Base-by-base conservation (phyloP, 1,284 basidiomycete genomes). In the Heliocybe sulcata region DNA sequence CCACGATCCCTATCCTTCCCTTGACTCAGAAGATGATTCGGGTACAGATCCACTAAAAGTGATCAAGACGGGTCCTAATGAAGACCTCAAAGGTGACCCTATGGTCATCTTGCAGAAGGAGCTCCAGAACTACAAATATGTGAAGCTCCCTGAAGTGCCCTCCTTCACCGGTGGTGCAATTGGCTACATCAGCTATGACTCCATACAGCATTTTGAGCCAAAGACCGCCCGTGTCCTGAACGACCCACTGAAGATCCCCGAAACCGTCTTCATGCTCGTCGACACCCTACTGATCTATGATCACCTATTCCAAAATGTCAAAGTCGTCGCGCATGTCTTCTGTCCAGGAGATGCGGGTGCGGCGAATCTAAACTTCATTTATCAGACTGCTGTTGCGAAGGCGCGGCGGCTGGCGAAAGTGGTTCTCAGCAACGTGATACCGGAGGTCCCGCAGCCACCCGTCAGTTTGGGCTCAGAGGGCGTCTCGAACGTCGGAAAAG, bases 141-240 rank as follows among this genome's bases (percentile, higher is more conserved):
- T 97, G 67, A 87, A 89, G 67, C 83, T 98, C 14, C 93, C 93
- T 4, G 90, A 94, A 68, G 79, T 98, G 42, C 87, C 91, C 0
- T 96, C 94, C 0, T 98, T 99, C 68, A 98, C 96, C 26, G 97
- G 97, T 52, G 97, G 97, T 53, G 96, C 96, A 0, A 93, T 99
- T 64, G 97, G 97, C 47, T 99, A 98, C 73, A 93, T 99, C 61
- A 84, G 92, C 12, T 99, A 96, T 73, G 97, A 99, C 68, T 93
- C 92, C 67, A 86, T 99, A 55, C 90, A 91, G 60, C 88, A 99
- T 71, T 99, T 99, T 65, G 97, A 99, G 72, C 92, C 96, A 55
- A 94, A 92, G 72, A 96, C 94, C 2, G 79, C 81, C 27, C 77
- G 82, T 45, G 75, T 85, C 22, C 77, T 90, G 52, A 79, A 81